Conservation (phyloP, 331 rosid genomes). For the Rosa hybrid region DNA sequence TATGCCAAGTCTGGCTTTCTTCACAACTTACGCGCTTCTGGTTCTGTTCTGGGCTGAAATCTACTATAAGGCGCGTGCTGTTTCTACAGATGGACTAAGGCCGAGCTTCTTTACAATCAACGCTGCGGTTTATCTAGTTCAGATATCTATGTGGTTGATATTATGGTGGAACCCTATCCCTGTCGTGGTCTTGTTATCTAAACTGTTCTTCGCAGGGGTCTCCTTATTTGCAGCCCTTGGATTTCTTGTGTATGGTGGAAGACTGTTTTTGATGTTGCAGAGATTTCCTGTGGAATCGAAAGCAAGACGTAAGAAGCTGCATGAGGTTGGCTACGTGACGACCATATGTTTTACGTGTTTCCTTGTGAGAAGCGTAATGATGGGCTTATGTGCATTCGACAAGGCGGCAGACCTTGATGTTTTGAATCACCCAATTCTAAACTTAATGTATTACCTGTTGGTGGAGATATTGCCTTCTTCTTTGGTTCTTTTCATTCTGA, state of each 20-base stretch:
- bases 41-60: slow-evolving; percentile 97
- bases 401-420: slow-evolving; percentile 84
- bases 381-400: slow-evolving; percentile 86
- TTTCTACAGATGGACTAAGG: slow-evolving; percentile 85
- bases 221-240: slow-evolving; percentile 85
- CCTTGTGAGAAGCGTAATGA: slow-evolving; percentile 87
- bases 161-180: slow-evolving; percentile 85
- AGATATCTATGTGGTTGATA: slow-evolving; percentile 87
- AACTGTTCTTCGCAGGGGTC: slow-evolving; percentile 90
- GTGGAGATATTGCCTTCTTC: slow-evolving; percentile 92
- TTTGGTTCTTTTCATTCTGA: slow-evolving; percentile 86
- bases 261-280: slow-evolving; percentile 94
- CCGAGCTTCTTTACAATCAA: slow-evolving; percentile 77
- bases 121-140: slow-evolving; percentile 80
- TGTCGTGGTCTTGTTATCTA: slow-evolving; percentile 55
- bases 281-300: slow-evolving; percentile 97
- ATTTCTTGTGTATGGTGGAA: slow-evolving; percentile 96
- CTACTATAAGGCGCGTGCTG: slow-evolving; percentile 94
- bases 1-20: slow-evolving; percentile 90
- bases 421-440: slow-evolving; percentile 88
- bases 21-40: slow-evolving; percentile 87
- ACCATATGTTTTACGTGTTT: slow-evolving; percentile 92
- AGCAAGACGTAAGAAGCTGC: slow-evolving; percentile 97
- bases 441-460: slow-evolving; percentile 77
- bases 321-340: slow-evolving; percentile 97